Conservation (phyloP, 768 basidiomycete genomes). For the Tricholoma terreum region DNA sequence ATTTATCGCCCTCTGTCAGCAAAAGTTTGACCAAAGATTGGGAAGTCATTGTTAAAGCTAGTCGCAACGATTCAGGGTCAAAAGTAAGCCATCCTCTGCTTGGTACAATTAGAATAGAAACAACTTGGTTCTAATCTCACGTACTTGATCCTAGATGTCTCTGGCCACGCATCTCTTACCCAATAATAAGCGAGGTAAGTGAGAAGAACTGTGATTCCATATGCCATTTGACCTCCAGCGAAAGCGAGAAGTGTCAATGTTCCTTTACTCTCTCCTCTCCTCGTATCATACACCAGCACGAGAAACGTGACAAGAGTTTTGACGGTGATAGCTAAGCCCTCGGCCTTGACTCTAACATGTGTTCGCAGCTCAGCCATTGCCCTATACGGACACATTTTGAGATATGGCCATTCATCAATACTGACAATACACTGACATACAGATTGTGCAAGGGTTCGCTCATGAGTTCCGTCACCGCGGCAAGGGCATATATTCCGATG, state of each 20-base stretch:
- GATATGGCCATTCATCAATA: constrained; percentile 8
- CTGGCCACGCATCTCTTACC: constrained; percentile 30
- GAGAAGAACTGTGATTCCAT: constrained; percentile 55
- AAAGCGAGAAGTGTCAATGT: constrained; percentile 75
- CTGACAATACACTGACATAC: constrained; percentile 33
- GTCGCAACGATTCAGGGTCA: constrained; percentile 20
- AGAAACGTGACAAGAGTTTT: constrained; percentile 75
- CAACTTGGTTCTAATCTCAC: background rate
- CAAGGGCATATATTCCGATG: constrained; percentile 65
- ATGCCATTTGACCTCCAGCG: constrained; percentile 79
- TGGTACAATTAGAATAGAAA: background rate
- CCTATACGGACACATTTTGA: constrained; percentile 26
- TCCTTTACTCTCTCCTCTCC: constrained; percentile 22
- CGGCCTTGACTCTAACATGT: constrained; percentile 73
- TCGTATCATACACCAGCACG: constrained; percentile 52
- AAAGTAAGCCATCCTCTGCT: background rate
- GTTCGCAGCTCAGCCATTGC: constrained; percentile 69
- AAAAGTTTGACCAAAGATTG: constrained; percentile 94
- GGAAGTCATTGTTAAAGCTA: constrained; percentile 80
- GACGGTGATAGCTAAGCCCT: constrained; percentile 74
- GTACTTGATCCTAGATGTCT: constrained; percentile 16
- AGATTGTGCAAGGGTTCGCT: constrained; percentile 81
- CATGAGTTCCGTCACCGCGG: constrained; percentile 74
- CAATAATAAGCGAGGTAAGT: constrained; percentile 52
- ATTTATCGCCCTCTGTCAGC: constrained; percentile 92